These are phyloP conservation scores for Yamadazyma dushanensis DNA, from an alignment of 1,139 yeast species.

Conservation along the genomic window DNA sequence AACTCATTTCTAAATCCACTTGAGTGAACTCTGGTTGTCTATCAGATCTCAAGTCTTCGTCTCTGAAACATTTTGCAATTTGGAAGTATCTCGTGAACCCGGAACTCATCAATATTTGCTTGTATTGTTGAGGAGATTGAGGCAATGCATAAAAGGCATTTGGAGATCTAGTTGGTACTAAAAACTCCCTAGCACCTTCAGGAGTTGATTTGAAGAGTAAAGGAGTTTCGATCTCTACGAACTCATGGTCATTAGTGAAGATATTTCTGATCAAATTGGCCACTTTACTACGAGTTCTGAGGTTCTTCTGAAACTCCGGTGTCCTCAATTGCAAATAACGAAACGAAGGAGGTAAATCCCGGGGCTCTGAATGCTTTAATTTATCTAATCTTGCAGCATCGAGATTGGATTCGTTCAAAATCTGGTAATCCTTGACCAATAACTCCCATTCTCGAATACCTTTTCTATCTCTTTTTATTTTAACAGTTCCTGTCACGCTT, in stretches of 20 bases:
- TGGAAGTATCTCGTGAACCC: slow-evolving; percentile 88
- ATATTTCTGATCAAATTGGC: slow-evolving; percentile 54
- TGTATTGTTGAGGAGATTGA: slow-evolving; percentile 97
- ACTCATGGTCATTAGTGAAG: slow-evolving; percentile 47
- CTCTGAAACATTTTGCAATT: slow-evolving; percentile 90
- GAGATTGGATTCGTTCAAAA: slow-evolving; percentile 65
- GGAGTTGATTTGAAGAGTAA: slow-evolving; percentile 92
- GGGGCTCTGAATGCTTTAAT: slow-evolving; percentile 48
- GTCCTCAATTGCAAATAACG: slow-evolving; percentile 79
- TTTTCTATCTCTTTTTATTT: slow-evolving; percentile 30
- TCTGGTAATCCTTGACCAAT: slow-evolving; percentile 48
- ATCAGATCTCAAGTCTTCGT: slow-evolving; percentile 91
- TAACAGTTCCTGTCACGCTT: slow-evolving; percentile 59
- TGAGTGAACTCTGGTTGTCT: slow-evolving; percentile 98
- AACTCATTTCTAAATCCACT: slow-evolving; percentile 91
- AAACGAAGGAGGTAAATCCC: slow-evolving; percentile 71
- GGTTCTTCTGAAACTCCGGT: slow-evolving; percentile 55
- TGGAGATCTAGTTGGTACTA: slow-evolving; percentile 80
- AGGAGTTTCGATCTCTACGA: slow-evolving; percentile 91
- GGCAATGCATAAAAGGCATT: slow-evolving; percentile 83
- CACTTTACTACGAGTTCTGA: slow-evolving; percentile 62
- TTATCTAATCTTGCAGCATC: slow-evolving; percentile 73
- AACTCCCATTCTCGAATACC: slow-evolving; percentile 52
- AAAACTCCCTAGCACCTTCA: slow-evolving; percentile 95
- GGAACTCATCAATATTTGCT: slow-evolving; percentile 90